Percentiles rank a stretch among this genome's conserved stretches.
These are phyloP conservation scores for Purpureocillium lavendulum DNA, from an alignment of 2,329 filamentous ascomycete species.

Conservation along the genomic window DNA sequence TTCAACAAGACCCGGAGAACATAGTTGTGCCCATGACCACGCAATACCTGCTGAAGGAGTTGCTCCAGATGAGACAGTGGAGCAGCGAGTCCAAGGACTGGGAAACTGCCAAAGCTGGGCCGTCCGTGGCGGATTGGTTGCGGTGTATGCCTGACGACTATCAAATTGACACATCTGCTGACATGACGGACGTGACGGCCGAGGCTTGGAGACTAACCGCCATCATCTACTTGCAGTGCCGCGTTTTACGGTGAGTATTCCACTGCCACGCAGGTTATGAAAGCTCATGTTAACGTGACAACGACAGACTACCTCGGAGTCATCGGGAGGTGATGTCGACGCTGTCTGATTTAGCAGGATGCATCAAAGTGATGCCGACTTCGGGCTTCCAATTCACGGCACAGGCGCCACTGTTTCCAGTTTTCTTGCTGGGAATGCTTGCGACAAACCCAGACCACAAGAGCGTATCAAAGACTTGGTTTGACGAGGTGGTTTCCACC, in stretches of 20 bases:
- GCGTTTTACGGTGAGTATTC: slow-evolving; percentile 24
- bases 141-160: slow-evolving; percentile 12
- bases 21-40: slow-evolving; percentile 22
- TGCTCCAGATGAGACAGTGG: slow-evolving; percentile 26
- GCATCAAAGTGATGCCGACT: slow-evolving; percentile 31
- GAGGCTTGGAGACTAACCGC: slow-evolving; percentile 32
- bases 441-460: slow-evolving; percentile 19
- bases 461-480: slow-evolving; percentile 23
- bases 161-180: slow-evolving; percentile 16
- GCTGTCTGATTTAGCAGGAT: slow-evolving; percentile 23
- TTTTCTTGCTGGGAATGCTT: slow-evolving; percentile 30
- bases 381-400: slow-evolving; percentile 31
- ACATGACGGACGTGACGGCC: slow-evolving; percentile 31
- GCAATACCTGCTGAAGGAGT: slow-evolving; percentile 15
- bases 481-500: slow-evolving; percentile 24
- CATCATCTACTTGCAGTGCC: slow-evolving; percentile 29
- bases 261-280: too few relatives aligned
- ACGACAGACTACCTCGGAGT: slow-evolving; percentile 25
- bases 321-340: slow-evolving; percentile 23
- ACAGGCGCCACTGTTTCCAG: slow-evolving; percentile 31
- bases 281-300: neutral
- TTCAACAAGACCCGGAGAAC: slow-evolving; percentile 23
- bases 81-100: slow-evolving; percentile 19
- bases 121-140: slow-evolving; percentile 21
- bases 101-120: slow-evolving; percentile 9